Base-by-base conservation (phyloP, 1,284 basidiomycete species). In the Sphagnurus paluster region DNA sequence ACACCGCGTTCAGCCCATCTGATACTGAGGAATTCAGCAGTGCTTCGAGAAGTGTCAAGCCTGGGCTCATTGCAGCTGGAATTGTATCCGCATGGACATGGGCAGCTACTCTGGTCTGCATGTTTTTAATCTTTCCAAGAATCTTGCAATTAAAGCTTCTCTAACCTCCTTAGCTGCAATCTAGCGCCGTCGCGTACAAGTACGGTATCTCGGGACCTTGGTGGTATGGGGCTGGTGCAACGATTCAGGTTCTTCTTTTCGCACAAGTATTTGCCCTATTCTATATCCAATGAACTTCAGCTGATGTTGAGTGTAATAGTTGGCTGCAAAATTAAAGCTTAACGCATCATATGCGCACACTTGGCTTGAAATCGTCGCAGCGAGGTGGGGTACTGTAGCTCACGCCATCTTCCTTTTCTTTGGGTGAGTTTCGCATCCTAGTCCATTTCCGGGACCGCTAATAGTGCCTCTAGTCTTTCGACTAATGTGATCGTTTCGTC, bases 71-170 rank as follows among this genome's bases (percentile, higher is more conserved):
- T 48, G 93, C 93, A 0, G 82, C 90, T 8, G 93, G 92, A 5
- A 93, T 96, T 52, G 90, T 95, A 14, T 85, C 82, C 16, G 84
- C 87, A 2, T 89, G 86, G 86, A 93, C 91, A 14, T 93, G 85
- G 85, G 86, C 85, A 2, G 87, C 86, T 11, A 87, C 84, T 1
- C 64, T 87, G 49, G 82, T 84, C 51, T 45, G 78, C 48, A 46
- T 19, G 5, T 41, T 1, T 9, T 44, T 24, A 17, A 35, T 23
- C 36, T 5, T 17, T 42, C n/a, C n/a, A n/a, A n/a, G n/a, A n/a
- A n/a, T n/a, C n/a, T n/a, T n/a, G n/a, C n/a, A n/a, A n/a, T n/a
- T n/a, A n/a, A n/a, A 19, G 5, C 17, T 34, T 25, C 17, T 30
- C 26, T 41, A 28, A 39, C 28, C 32, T 39, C 49, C 44, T 36